Percentiles rank a stretch among this genome's conserved stretches.
Evolutionary conservation across 441 rosid species (phyloP).

Genomic region (Populus hybrid): DNA sequence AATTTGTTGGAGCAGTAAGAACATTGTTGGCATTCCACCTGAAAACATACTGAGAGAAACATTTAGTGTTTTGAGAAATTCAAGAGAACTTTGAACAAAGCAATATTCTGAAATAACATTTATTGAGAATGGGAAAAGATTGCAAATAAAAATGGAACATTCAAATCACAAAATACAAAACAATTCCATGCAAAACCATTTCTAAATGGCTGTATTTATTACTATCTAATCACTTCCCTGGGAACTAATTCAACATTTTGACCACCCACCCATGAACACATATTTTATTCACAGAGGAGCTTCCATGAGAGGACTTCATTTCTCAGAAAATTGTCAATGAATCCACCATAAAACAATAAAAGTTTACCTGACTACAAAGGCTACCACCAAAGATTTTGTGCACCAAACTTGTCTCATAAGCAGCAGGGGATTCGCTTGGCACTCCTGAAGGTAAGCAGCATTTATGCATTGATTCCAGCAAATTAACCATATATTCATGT

Average conservation of each 20-base stretch:
- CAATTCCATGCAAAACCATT: background rate
- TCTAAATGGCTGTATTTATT: background rate
- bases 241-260: background rate
- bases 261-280: background rate
- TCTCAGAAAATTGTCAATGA: background rate
- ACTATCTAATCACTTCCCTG: background rate
- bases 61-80: conserved; percentile 1
- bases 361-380: conserved; percentile 81
- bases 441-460: conserved; percentile 98
- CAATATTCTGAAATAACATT: background rate
- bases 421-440: conserved; percentile 83
- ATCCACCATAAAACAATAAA: conserved; percentile 5
- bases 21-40: conserved; percentile 94
- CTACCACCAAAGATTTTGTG: conserved; percentile 96
- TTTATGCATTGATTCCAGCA: conserved; percentile 96
- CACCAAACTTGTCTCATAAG: conserved; percentile 91
- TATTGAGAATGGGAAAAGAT: background rate
- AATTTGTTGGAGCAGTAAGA: conserved; percentile 73
- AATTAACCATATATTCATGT: conserved; percentile 93
- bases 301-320: background rate
- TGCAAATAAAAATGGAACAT: background rate
- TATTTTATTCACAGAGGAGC: background rate
- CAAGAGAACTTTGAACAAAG: background rate
- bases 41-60: conserved; percentile 13
- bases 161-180: background rate